These are phyloP conservation scores for Trichophyton schoenleinii DNA, from an alignment of 2,329 filamentous ascomycete species.

Conservation along the genomic window DNA sequence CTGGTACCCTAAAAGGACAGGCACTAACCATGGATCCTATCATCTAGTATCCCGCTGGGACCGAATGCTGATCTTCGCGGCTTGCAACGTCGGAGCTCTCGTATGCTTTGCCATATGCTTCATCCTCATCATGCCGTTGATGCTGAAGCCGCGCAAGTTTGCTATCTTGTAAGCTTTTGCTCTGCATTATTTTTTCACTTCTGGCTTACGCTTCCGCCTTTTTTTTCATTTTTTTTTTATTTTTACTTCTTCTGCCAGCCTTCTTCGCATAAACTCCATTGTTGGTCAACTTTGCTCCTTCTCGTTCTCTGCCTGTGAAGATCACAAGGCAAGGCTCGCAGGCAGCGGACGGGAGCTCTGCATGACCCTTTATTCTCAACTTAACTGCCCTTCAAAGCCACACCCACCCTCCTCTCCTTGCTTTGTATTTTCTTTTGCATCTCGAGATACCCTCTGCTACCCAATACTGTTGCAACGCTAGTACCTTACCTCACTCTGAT, in stretches of 20 bases:
- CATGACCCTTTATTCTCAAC: background rate
- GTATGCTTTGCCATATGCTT: constrained; percentile 85
- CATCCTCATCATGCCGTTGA: constrained; percentile 71
- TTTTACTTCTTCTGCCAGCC: constrained; percentile 14
- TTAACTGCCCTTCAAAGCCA: background rate
- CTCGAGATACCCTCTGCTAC: background rate
- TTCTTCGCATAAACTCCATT: background rate
- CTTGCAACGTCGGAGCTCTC: constrained; percentile 76
- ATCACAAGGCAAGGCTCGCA: constrained; percentile 1
- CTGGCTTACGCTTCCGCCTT: background rate
- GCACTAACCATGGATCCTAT: background rate
- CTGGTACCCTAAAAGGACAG: background rate
- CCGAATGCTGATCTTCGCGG: constrained; percentile 78
- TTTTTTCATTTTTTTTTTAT: background rate
- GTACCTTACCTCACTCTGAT: background rate
- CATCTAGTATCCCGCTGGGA: constrained; percentile 89
- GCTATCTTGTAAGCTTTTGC: constrained; percentile 70
- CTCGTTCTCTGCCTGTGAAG: background rate
- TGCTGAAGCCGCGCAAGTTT: constrained; percentile 79
- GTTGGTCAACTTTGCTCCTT: background rate
- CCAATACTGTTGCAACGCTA: background rate
- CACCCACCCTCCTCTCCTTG: background rate
- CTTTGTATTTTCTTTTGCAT: background rate
- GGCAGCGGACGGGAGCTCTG: background rate
- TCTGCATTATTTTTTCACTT: constrained; percentile 12